Base-by-base conservation (phyloP, 2,329 filamentous ascomycete genomes). In the Metarhizium guizhouense region DNA sequence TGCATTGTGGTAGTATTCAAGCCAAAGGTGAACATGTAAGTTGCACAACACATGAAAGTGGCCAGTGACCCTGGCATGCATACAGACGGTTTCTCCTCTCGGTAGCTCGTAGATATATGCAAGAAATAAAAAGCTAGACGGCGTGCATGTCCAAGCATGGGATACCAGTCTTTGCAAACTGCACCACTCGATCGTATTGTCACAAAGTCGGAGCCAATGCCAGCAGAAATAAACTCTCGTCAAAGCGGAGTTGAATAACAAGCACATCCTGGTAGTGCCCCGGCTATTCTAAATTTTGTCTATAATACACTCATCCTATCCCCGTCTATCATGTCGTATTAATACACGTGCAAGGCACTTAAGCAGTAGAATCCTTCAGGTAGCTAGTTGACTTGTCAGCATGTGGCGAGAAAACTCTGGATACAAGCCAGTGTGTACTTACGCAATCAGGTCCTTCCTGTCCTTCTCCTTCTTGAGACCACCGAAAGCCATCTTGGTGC, bases 401-500 rank as follows among this genome's bases (percentile, higher is more conserved):
- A 30, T 18, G 51, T 7, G 6, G 42, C 32, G 38, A 10, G 13
- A 40, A 29, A 20, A 8, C 45, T 13, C 11, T 20, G 16, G 13
- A 6, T 7, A 1, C 6, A 38, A 25, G 10, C 20, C 42, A n/a
- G 45, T 4, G 50, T 40, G 14, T 30, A 83, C 87, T 69, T 88
- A 93, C 87, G 90, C 91, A 85, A 99, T 96, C 70, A 99, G 83
- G 78, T 99, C 93, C 76, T 97, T 96, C 76, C 94, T 85, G 82
- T 97, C 94, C 89, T 97, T 97, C 73, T 85, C 84, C 90, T 99
- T 99, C 92, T 99, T 99, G 72, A 99, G 85, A 76, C 94, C 94
- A 80, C 94, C 94, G 74, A 97, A 99, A 69, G 94, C 94, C 94
- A 99, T 99, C 90, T 97, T 99, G 81, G 94, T 99, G 67, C 94